Evolutionary conservation across 345 rosid species (phyloP), one percentile per base, ranked within the genome.

Genomic region (Mercurialis annua): DNA sequence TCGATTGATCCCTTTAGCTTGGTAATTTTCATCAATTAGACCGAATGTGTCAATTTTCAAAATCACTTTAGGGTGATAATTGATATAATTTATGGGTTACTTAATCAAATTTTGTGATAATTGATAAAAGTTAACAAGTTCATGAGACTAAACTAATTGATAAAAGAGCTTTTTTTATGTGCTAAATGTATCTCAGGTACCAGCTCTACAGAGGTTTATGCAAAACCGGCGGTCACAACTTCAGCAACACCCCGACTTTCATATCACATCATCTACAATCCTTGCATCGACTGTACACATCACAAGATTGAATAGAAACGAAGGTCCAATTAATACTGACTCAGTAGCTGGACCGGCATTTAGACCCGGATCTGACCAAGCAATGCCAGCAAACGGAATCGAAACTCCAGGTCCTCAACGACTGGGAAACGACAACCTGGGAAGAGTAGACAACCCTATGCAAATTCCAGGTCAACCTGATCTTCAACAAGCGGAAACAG

Each of bases 281-380:
- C 86, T 95, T 34, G 97, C 99, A 34, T 95, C 99, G 21, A 95
- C 96, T 7, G 67, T 95, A 69, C 99, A 95, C 82, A 90, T 92
- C 75, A 88, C 98, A 44, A 81, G 97, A 68, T 73, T 95, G 64
- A 90, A 89, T 16, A 81, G 90, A 82, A 95, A 77, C 73, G 84
- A 72, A 20, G 79, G 78, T 74, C 80, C 84, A 6, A 67, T 71
- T 16, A 84, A 80, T 73, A 46, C 82, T 0, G 88, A 77, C 62
- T 5, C 64, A 59, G 69, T 26, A 40, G 57, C 83, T 43, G 85
- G 84, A 70, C 71, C 78, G 59, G 87, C 73, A 63, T 76, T 62
- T 27, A 85, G 90, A 68, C 72, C 90, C 21, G 85, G 83, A 69
- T 52, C 85, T 11, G 78, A 77, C 69, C 82, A 74, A 70, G 69